phyloP scores from a whole-genome alignment of 140 eudicot genomes.

The Flaveria floridana region DNA sequence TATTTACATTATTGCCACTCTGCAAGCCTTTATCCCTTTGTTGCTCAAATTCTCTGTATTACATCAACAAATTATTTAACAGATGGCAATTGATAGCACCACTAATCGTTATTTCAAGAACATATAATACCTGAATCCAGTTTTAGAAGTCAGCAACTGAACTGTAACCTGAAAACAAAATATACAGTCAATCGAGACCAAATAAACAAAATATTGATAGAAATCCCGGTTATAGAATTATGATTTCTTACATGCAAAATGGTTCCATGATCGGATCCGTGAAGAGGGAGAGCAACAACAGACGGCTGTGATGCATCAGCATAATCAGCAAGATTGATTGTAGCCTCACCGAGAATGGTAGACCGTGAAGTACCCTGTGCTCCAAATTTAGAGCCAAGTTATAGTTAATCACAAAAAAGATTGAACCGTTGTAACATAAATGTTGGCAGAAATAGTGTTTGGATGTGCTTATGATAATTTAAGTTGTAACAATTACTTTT shows the following conservation, averaged over 20 bases:
- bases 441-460: not conserved
- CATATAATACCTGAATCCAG: slow-evolving; percentile 81
- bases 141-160: slow-evolving; percentile 92
- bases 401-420: too few relatives aligned
- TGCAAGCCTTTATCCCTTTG: slow-evolving; percentile 90
- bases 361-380: slow-evolving; percentile 88
- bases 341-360: slow-evolving; percentile 94
- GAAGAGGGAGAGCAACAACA: slow-evolving; percentile 66
- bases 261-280: slow-evolving; percentile 82
- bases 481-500: slow-evolving; percentile 4
- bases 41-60: slow-evolving; percentile 89
- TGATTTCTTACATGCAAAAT: slow-evolving; percentile 66
- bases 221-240: not conserved
- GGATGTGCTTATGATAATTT: not conserved
- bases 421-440: not conserved
- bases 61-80: slow-evolving; percentile 22
- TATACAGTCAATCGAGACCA: slow-evolving; percentile 22
- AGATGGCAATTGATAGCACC: not conserved
- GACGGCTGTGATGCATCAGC: slow-evolving; percentile 89
- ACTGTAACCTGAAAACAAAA: slow-evolving; percentile 70
- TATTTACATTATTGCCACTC: slow-evolving; percentile 41
- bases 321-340: slow-evolving; percentile 86
- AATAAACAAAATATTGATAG: not conserved
- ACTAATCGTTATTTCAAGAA: slow-evolving; percentile 15
- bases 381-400: slow-evolving; percentile 17